Conservation (phyloP, 140 eudicot genomes). For the Ambrosia hybrid region DNA sequence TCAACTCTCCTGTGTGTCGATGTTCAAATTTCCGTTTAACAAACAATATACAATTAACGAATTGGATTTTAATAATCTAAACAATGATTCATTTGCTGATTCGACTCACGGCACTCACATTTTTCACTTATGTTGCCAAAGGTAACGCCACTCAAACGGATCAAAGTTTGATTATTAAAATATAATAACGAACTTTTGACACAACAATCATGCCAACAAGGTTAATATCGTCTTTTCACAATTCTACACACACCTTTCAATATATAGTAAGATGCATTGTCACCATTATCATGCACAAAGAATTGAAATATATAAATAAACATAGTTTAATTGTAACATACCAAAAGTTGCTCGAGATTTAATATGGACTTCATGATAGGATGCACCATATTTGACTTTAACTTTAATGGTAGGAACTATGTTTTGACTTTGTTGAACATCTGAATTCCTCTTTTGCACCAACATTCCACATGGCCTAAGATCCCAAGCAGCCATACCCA, state of each 20-base stretch:
- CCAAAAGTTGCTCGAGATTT: constrained; percentile 85
- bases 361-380: constrained; percentile 59
- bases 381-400: constrained; percentile 69
- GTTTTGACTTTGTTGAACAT: constrained; percentile 45
- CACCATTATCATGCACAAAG: too few relatives aligned
- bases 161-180: too few relatives aligned
- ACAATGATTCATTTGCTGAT: too few relatives aligned
- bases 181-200: neutral
- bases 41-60: neutral
- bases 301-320: neutral
- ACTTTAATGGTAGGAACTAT: constrained; percentile 57
- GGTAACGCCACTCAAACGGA: too few relatives aligned
- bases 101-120: too few relatives aligned
- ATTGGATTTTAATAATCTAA: too few relatives aligned
- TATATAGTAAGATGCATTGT: neutral
- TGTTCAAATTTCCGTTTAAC: neutral
- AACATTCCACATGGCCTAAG: constrained; percentile 90
- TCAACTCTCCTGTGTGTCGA: constrained; percentile 62
- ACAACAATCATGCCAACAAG: neutral
- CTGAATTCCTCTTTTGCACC: constrained; percentile 84
- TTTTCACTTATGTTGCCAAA: too few relatives aligned
- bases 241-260: neutral
- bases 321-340: constrained; percentile 13
- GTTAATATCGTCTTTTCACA: neutral
- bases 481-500: constrained; percentile 46